Base-by-base conservation (phyloP, 2,329 filamentous ascomycete species). In the Pseudogymnoascus sp. region DNA sequence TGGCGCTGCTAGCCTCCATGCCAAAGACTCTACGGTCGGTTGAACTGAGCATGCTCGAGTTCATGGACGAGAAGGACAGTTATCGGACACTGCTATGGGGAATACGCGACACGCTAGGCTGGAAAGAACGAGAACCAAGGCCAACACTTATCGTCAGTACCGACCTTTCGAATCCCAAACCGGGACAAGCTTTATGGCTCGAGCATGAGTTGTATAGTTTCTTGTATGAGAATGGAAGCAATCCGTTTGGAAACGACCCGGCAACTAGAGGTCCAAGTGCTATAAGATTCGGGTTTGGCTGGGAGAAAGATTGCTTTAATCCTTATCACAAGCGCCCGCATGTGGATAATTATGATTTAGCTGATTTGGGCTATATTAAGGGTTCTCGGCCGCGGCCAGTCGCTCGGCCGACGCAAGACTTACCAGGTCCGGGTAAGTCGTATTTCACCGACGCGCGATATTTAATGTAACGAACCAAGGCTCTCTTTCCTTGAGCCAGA, bases 141-240 rank as follows among this genome's bases (percentile, higher is more conserved):
- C 28, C 41, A 61, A 39, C 16, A 51, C 41, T 65, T 62, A 45
- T 19, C 3, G n/a, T 67, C 4, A 63, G 45, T 25, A 21, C 67
- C 1, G 64, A 65, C 28, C 66, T 6, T 69, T 67, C 19, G 31
- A 69, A 3, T 10, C 64, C 1, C 60, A 19, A n/a, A 2, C 39
- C 39, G 11, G 39, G 39, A 19, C 39, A 7, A 14, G 39, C 39
- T 6, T 2, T 43, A 8, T 43, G 39, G 39, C 16, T 43, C 7
- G 39, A 43, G 16, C 11, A 43, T 21, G 39, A 43, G 39, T 4
- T 43, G 39, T 43, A 43, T 11, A 19, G 68, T 14, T 72, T 72
- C 63, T 51, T 73, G 3, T 73, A 74, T 62, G 21, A 62, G 11
- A 36, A 65, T 6, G 71, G 69, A 19, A 60, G 63, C 21, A 71